Percentiles rank a stretch among this genome's conserved stretches.
These are phyloP conservation scores for Tetradesmus obliquus DNA, from an alignment of 139 green algal species.

Conservation along the genomic window DNA sequence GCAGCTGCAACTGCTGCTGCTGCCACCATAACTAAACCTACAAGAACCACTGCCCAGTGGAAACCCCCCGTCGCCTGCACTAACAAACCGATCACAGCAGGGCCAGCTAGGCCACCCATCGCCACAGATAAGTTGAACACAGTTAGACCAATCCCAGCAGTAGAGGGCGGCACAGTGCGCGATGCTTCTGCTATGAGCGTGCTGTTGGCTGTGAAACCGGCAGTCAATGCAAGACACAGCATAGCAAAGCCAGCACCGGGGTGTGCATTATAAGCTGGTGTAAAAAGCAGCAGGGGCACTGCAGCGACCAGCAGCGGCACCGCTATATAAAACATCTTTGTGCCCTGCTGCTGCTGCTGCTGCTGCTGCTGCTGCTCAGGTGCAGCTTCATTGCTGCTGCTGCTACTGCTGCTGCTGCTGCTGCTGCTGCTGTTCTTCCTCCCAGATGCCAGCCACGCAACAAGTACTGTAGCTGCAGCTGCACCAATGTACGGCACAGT, in stretches of 20 bases:
- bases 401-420: not conserved
- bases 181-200: not conserved
- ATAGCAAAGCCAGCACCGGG: not conserved
- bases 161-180: not conserved
- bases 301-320: not conserved
- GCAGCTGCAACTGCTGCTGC: not conserved
- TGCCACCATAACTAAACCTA: not conserved
- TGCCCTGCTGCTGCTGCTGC: too few relatives aligned
- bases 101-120: not conserved
- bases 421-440: not conserved
- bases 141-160: not conserved
- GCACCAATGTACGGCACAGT: not conserved
- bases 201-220: not conserved
- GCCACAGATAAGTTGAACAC: not conserved
- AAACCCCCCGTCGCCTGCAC: not conserved
- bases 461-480: not conserved
- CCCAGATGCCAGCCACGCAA: not conserved
- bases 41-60: not conserved
- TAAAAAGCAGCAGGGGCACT: not conserved
- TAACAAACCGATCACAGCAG: not conserved
- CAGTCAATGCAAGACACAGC: not conserved
- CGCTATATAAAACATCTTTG: not conserved
- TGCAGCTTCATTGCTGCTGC: not conserved
- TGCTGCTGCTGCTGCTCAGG: not conserved
- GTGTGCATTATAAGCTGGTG: not conserved